Conservation (phyloP, 768 basidiomycete species). For the Rhodotorula babjevae region DNA sequence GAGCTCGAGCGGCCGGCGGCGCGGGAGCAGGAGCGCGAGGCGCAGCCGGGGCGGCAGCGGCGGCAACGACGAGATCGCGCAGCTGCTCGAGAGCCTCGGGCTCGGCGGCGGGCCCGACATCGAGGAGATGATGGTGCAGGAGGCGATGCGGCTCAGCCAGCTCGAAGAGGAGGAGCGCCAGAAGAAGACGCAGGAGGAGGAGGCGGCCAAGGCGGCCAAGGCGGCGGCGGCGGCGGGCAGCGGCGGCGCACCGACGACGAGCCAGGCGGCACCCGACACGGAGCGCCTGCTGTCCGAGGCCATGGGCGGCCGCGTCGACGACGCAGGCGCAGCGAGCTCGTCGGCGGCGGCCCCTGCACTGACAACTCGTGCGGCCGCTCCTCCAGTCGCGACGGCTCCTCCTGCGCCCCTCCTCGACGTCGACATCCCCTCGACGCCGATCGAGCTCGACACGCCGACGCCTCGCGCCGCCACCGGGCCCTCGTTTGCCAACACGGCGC, state of each 20-base stretch:
- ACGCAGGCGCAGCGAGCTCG: not conserved
- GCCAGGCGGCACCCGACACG: constrained; percentile 1
- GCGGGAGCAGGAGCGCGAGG: constrained; percentile 6
- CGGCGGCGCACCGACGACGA: too few species aligned
- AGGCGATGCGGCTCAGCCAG: constrained; percentile 93
- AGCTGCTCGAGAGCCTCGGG: constrained; percentile 28
- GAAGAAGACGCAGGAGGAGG: constrained; percentile 49
- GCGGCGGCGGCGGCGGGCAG: not conserved
- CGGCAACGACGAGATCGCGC: constrained; percentile 21
- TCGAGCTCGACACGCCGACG: not conserved
- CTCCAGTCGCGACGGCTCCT: not conserved
- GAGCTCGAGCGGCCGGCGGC: constrained; percentile 5
- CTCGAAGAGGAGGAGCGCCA: constrained; percentile 93
- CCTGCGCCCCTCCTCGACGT: not conserved
- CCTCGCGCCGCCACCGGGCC: not conserved
- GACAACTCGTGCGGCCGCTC: not conserved
- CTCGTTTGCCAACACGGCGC: not conserved
- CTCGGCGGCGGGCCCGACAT: constrained; percentile 36
- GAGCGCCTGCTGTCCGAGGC: constrained; percentile 19
- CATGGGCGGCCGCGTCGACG: constrained; percentile 1
- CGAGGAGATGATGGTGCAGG: constrained; percentile 90
- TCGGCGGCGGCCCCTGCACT: not conserved
- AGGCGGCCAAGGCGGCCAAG: not conserved
- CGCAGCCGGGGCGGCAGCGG: not conserved
- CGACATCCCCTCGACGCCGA: constrained; percentile 4